Evolutionary conservation across 2,329 filamentous ascomycete species (phyloP), one percentile per base, ranked within the genome.

Genomic region (Penicillium hordei): DNA sequence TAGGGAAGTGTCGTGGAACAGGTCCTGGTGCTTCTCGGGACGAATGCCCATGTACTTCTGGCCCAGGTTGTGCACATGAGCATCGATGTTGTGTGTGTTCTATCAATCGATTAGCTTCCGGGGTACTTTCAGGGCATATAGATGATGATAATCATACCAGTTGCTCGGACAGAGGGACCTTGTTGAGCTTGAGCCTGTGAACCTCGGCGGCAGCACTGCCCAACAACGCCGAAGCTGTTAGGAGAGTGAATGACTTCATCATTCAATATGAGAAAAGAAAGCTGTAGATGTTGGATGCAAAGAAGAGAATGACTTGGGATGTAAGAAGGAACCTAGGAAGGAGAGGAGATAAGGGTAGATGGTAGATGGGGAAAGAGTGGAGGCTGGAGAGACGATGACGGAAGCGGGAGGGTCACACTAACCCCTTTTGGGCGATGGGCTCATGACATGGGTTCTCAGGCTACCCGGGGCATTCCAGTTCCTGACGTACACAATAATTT

Each of bases 151-250:
- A 59, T 82, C 89, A 75, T 82, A 96, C 93, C 72, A 99, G 86
- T 82, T 97, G 94, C 77, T 97, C 91, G 49, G 88, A 85, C 59
- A 99, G 82, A 67, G 94, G 89, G 62, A 97, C 82, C 89, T 99
- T 99, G 85, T 97, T 90, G 72, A 99, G 88, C 85, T 95, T 94
- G 85, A 97, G 89, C 84, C 91, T 95, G 86, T 97, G 91, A 66
- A 96, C 83, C 71, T 87, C 91, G 69, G 91, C 93, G 74, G 90
- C 85, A 75, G 89, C 89, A 75, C 89, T 87, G 82, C 90, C 89
- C 72, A 93, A 83, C 83, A 95, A 86, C 81, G 88, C 83, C 72
- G 88, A 87, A 79, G 87, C 86, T 75, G 91, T 88, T 76, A 91
- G 82, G 74, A 96, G 78, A 72, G 92, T 81, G 79, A 88, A 82